phyloP scores from a whole-genome alignment of 2,329 filamentous ascomycete species.

The Phyllosticta citriasiana region DNA sequence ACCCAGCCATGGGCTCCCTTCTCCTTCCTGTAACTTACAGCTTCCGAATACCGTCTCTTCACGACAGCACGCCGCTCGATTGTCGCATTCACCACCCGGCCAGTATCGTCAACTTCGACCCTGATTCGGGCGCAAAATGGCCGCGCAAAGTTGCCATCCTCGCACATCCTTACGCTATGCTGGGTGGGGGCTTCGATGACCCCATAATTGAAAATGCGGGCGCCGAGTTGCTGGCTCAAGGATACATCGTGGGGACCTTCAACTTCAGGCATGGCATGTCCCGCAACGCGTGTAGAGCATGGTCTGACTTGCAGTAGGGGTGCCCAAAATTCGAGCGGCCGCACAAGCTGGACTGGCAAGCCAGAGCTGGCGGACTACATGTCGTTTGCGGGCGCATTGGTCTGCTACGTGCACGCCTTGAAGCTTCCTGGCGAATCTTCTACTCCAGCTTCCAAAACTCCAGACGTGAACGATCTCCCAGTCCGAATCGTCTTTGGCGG shows the following conservation, averaged over 20 bases:
- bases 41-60: slow-evolving; percentile 74
- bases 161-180: slow-evolving; percentile 81
- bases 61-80: slow-evolving; percentile 66
- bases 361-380: slow-evolving; percentile 75
- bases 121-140: background rate
- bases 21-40: slow-evolving; percentile 28
- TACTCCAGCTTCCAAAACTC: background rate
- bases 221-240: slow-evolving; percentile 53
- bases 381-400: slow-evolving; percentile 69
- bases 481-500: slow-evolving; percentile 55
- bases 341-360: slow-evolving; percentile 78
- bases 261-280: slow-evolving; percentile 56
- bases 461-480: background rate
- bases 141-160: slow-evolving; percentile 44
- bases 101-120: background rate
- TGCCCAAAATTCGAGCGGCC: slow-evolving; percentile 42
- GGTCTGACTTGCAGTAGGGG: background rate
- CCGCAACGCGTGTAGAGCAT: background rate
- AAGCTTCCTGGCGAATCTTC: background rate
- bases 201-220: slow-evolving; percentile 60
- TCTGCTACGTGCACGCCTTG: slow-evolving; percentile 50
- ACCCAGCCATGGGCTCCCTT: slow-evolving; percentile 5
- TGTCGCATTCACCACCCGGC: slow-evolving; percentile 61
- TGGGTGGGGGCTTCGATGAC: slow-evolving; percentile 82
- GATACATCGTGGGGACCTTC: slow-evolving; percentile 75